Conservation (phyloP, 805 yeast species). For the Candida nonsorbophila region DNA sequence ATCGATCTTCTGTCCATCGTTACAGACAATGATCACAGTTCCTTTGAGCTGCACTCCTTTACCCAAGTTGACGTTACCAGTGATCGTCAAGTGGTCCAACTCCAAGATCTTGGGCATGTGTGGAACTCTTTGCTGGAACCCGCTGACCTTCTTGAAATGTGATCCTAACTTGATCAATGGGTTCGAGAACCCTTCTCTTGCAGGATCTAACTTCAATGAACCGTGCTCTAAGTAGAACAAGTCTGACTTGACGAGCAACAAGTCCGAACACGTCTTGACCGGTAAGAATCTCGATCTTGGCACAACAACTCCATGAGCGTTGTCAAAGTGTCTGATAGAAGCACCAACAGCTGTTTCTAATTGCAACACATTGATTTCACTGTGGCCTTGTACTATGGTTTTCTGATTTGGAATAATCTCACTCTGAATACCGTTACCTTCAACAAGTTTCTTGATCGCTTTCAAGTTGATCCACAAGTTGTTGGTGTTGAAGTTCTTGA, state of each 20-base stretch:
- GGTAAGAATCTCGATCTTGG: slow-evolving; percentile 98
- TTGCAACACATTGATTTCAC: slow-evolving; percentile 82
- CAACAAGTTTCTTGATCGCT: slow-evolving; percentile 90
- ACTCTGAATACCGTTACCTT: slow-evolving; percentile 71
- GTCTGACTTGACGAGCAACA: slow-evolving; percentile 91
- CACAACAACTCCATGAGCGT: slow-evolving; percentile 96
- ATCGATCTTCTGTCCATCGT: slow-evolving; percentile 94
- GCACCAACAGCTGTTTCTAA: slow-evolving; percentile 99
- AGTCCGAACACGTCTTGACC: slow-evolving; percentile 94
- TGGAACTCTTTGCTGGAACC: slow-evolving; percentile 83
- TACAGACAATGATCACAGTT: slow-evolving; percentile 95
- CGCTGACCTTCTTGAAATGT: slow-evolving; percentile 91
- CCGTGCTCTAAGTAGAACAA: slow-evolving; percentile 89
- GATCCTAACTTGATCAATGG: slow-evolving; percentile 96
- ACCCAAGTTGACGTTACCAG: slow-evolving; percentile 93
- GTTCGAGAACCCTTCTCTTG: slow-evolving; percentile 84
- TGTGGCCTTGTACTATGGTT: slow-evolving; percentile 69
- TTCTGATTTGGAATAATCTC: slow-evolving; percentile 96
- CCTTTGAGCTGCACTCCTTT: slow-evolving; percentile 89
- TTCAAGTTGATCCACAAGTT: slow-evolving; percentile 95
- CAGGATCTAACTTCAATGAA: slow-evolving; percentile 74
- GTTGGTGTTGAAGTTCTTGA: slow-evolving; percentile 96
- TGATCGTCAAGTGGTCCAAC: slow-evolving; percentile 93
- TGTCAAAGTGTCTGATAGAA: slow-evolving; percentile 90
- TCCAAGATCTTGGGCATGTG: slow-evolving; percentile 96